Evolutionary conservation across 768 basidiomycete species (phyloP).

Genomic region (Bullera alba): DNA sequence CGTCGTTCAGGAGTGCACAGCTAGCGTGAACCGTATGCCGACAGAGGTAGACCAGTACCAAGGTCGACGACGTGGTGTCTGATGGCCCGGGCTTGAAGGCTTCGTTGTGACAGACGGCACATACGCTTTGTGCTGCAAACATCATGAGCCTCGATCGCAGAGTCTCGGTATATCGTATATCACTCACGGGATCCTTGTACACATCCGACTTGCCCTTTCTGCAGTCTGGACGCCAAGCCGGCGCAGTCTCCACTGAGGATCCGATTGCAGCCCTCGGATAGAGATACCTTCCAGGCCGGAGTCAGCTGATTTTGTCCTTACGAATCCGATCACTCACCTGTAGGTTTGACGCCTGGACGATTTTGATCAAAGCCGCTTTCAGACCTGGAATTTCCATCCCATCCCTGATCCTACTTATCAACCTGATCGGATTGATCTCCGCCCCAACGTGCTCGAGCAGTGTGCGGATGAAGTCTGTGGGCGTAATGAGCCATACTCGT

Average conservation of each 20-base stretch:
- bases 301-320: neutral
- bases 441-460: slow-evolving; percentile 92
- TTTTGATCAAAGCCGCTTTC: slow-evolving; percentile 90
- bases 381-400: slow-evolving; percentile 93
- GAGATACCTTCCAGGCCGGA: slow-evolving; percentile 71
- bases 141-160: neutral
- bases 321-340: no score
- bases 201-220: slow-evolving; percentile 70
- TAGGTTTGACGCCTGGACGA: slow-evolving; percentile 89
- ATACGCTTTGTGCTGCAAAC: slow-evolving; percentile 56
- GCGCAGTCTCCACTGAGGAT: slow-evolving; percentile 78
- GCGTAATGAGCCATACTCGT: slow-evolving; percentile 41
- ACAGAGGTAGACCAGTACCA: slow-evolving; percentile 75
- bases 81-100: slow-evolving; percentile 48
- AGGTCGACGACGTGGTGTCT: slow-evolving; percentile 50
- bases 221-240: slow-evolving; percentile 61
- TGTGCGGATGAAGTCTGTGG: slow-evolving; percentile 92
- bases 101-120: slow-evolving; percentile 61
- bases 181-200: slow-evolving; percentile 68
- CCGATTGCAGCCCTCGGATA: slow-evolving; percentile 84
- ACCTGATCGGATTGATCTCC: slow-evolving; percentile 87
- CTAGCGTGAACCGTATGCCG: slow-evolving; percentile 77
- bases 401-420: slow-evolving; percentile 91
- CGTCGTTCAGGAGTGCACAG: slow-evolving; percentile 61
- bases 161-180: neutral